Conservation (phyloP, 345 rosid genomes). For the Draba incana region DNA sequence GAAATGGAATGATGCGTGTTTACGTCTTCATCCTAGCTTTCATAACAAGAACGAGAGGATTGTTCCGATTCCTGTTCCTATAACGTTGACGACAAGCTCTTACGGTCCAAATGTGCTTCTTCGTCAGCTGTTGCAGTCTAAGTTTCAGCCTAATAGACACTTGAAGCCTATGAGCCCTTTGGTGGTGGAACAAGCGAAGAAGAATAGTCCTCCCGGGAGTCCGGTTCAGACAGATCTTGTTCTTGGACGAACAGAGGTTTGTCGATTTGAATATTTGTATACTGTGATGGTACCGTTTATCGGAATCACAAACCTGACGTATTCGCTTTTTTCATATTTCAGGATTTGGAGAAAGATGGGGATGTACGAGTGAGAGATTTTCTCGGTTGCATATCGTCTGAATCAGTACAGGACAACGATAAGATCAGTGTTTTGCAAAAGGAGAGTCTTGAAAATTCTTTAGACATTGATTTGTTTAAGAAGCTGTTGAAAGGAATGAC, state of each 20-base stretch:
- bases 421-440: constrained; percentile 50
- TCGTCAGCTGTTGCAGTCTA: constrained; percentile 68
- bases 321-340: constrained; percentile 8
- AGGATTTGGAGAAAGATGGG: constrained; percentile 44
- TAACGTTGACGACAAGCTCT: constrained; percentile 51
- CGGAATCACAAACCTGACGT: constrained; percentile 41
- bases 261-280: neutral
- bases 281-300: constrained; percentile 20
- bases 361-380: constrained; percentile 60
- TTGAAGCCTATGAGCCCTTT: constrained; percentile 46
- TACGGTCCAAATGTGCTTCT: constrained; percentile 56
- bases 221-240: constrained; percentile 86
- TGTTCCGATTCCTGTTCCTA: constrained; percentile 44
- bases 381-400: constrained; percentile 69
- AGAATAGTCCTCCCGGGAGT: constrained; percentile 60
- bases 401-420: constrained; percentile 53
- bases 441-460: constrained; percentile 45
- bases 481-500: constrained; percentile 76
- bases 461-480: constrained; percentile 75
- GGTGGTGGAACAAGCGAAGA: constrained; percentile 39
- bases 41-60: constrained; percentile 61
- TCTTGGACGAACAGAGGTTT: constrained; percentile 64
- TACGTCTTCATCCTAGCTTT: constrained; percentile 66
- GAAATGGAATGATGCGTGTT: constrained; percentile 85
- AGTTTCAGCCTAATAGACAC: constrained; percentile 53